phyloP scores from a whole-genome alignment of 2,329 filamentous ascomycete species.

The Ceratocystis eucalypticola region DNA sequence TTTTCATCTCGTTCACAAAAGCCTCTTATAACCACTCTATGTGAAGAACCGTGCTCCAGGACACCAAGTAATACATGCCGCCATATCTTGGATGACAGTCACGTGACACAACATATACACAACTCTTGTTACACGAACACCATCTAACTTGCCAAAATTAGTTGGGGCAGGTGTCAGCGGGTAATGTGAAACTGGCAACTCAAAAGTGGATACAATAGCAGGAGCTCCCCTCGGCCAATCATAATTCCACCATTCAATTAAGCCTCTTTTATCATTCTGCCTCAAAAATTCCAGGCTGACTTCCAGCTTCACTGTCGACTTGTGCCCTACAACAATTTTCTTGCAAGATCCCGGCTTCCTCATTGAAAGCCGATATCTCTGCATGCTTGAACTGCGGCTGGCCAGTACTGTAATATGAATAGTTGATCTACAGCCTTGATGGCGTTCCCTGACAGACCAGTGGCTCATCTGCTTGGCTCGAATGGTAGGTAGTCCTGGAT shows the following conservation, averaged over 20 bases:
- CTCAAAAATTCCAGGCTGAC: neutral
- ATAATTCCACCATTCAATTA: neutral
- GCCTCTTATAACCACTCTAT: neutral
- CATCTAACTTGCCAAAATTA: neutral
- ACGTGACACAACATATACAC: neutral
- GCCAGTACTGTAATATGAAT: slow-evolving; percentile 3
- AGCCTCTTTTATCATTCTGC: neutral
- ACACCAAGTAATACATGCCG: too few relatives aligned
- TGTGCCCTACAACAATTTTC: neutral
- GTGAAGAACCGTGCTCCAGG: neutral
- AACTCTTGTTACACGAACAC: neutral
- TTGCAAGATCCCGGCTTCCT: neutral
- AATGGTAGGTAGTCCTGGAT: slow-evolving; percentile 35
- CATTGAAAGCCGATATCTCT: neutral
- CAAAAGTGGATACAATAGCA: neutral
- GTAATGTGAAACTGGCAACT: neutral
- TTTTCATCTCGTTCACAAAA: neutral
- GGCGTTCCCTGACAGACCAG: slow-evolving; percentile 36
- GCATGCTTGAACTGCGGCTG: neutral
- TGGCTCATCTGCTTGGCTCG: slow-evolving; percentile 44
- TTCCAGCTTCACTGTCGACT: neutral
- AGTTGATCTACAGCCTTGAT: slow-evolving; percentile 24
- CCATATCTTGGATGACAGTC: neutral
- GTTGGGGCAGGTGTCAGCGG: neutral
- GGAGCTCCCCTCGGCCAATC: neutral